Evolutionary conservation across 768 basidiomycete species (phyloP), one percentile per base, ranked within the genome.

Genomic region (Lentinula guzmanii): DNA sequence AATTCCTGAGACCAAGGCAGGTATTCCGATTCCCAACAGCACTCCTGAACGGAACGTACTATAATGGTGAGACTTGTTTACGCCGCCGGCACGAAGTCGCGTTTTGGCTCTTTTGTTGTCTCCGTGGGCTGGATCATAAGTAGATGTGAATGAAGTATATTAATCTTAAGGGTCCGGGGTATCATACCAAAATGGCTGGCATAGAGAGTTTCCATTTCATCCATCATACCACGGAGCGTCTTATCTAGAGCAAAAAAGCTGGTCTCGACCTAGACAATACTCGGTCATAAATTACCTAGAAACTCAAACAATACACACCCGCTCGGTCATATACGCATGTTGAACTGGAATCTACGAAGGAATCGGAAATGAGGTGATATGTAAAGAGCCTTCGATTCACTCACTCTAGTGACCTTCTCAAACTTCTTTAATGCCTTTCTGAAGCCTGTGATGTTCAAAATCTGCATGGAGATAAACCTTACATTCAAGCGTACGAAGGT

Each of bases 381-480:
- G 8, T 6, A 28, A 52, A 46, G 9, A 24, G 46, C 33, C 28
- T 31, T 33, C 9, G 41, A 52, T 50, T 35, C 33, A 13, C 70
- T 7, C 66, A 89, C 87, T 71, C 81, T 85, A 13, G 93, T 89
- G 4, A 82, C 74, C 70, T 92, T 95, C 68, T 89, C 90, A 64
- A 91, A 94, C 70, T 93, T 94, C 74, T 90, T 93, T 61, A 94
- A 70, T 0, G 86, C 87, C 70, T 94, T 94, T 31, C 90, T 80
- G 70, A 97, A 94, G 1, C 96, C 97, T 1, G 92, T 91, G 9
- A 94, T 72, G 71, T 99, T 98, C 43, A 98, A 73, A 50, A 90
- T 85, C 88, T 93, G 64, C 8, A 24, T 33, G 50, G n/a, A 42
- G 18, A 5, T 13, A 28, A 28, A 24, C 31, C 37, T 37, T 46